A percentile compares a stretch with the other conserved stretches of the same genome.
Evolutionary conservation across 2,329 filamentous ascomycete species (phyloP).

Genomic region (Stachybotrys chlorohalonatus): DNA sequence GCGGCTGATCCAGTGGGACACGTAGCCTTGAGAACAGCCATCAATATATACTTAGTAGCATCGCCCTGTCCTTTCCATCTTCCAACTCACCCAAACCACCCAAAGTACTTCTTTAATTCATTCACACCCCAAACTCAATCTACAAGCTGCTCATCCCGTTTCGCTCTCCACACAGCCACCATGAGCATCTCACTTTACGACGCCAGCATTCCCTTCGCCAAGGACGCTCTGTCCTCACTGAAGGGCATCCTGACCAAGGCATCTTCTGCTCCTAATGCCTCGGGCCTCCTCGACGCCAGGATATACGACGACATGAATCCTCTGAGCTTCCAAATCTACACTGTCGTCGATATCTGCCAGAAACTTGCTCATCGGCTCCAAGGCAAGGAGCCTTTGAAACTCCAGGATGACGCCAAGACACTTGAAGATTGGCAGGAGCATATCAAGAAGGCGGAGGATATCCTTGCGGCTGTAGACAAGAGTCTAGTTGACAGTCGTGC

Average conservation of each 20-base stretch:
- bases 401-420: conserved; percentile 19
- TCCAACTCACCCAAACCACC: too few relatives aligned
- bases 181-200: conserved; percentile 34
- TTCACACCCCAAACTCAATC: too few relatives aligned
- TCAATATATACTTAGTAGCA: too few relatives aligned
- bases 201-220: conserved; percentile 20
- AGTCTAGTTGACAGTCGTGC: conserved; percentile 22
- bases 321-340: conserved; percentile 29
- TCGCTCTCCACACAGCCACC: conserved; percentile 9
- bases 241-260: conserved; percentile 23
- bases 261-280: conserved; percentile 13
- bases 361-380: conserved; percentile 23
- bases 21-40: too few relatives aligned
- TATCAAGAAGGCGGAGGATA: conserved; percentile 19
- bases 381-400: conserved; percentile 17
- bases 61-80: too few relatives aligned
- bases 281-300: conserved; percentile 19
- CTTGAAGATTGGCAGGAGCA: conserved; percentile 24
- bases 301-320: conserved; percentile 33
- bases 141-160: too few relatives aligned
- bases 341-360: conserved; percentile 17
- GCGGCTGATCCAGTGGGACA: too few relatives aligned
- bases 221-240: conserved; percentile 21
- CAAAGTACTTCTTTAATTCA: too few relatives aligned
- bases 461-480: conserved; percentile 21